Evolutionary conservation across 352 stramenopile species (phyloP), one percentile per base, ranked within the genome.

Genomic region (Blastocystis sp.): DNA sequence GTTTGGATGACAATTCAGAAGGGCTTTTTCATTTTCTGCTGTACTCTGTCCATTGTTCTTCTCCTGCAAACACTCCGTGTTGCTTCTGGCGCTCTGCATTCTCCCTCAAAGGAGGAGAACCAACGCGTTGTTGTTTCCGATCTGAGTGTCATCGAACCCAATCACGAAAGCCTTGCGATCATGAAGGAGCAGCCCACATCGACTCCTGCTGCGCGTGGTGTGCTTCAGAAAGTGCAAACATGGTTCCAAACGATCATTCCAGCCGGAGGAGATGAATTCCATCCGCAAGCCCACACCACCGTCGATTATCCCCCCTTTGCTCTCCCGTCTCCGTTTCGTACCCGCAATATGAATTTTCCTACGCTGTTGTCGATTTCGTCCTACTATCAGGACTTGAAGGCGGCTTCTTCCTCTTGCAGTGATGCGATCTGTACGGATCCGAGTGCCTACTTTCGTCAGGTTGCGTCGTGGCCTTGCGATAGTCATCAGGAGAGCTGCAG

Each of bases 221-320:
- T 34, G 28, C 28, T 34, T 34, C 28, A 34, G 28, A 34, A 34
- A 34, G 28, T 34, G 28, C 28, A 34, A 34, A 34, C 28, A 34
- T 34, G 28, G 28, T 34, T 34, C 28, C 28, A 34, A 34, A 34
- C 28, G 28, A 34, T 34, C 28, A 57, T 7, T 14, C 6, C 6
- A 57, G 48, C 48, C 48, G 6, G 14, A 17, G 48, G 6, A 57
- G 6, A 57, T 57, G 6, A 7, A 57, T 57, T 57, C 14, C 6
- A 14, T 7, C 48, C 14, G 6, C 48, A 57, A 57, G 6, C 59
- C 40, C 70, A 81, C 34, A 48, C 54, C 38, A 28, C 28, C 24
- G 64, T 28, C n/a, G 34, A 66, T 10, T 84, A 84, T 52, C 54
- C 48, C n/a, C 21, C 74, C 0, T 84, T 84, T 69, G 54, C 69